Conservation (phyloP, 129 eudicot genomes). For the Ambrosia trifida region DNA sequence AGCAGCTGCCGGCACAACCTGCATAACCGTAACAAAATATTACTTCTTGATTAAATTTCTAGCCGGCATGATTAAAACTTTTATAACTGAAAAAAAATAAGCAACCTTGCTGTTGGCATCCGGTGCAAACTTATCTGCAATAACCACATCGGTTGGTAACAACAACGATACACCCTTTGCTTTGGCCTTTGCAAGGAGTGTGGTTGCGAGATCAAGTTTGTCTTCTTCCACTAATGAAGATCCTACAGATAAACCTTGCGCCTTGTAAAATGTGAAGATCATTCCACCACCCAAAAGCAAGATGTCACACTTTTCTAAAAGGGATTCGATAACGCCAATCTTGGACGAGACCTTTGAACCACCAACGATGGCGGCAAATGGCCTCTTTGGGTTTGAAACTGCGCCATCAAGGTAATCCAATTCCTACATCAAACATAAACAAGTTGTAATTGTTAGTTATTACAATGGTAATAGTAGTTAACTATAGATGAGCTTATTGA, state of each 20-base stretch:
- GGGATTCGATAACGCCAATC: conserved; percentile 79
- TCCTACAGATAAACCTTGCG: conserved; percentile 66
- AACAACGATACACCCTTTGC: conserved; percentile 60
- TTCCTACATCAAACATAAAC: conserved; percentile 46
- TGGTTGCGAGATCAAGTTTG: conserved; percentile 63
- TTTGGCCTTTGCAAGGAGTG: conserved; percentile 60
- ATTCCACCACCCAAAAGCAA: conserved; percentile 66
- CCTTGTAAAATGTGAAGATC: conserved; percentile 73
- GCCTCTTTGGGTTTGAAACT: conserved; percentile 68
- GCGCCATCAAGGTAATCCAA: conserved; percentile 82
- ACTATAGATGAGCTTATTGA: not conserved
- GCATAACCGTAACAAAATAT: not conserved
- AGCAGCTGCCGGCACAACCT: conserved; percentile 61
- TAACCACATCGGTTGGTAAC: conserved; percentile 56
- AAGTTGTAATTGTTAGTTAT: not conserved
- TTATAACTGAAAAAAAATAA: conserved; percentile 6
- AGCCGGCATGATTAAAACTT: not conserved
- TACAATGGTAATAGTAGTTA: not conserved
- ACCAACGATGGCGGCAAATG: conserved; percentile 87
- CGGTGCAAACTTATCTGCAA: conserved; percentile 69
- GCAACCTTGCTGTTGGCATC: conserved; percentile 70
- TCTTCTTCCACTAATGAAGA: conserved; percentile 61
- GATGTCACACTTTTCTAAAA: conserved; percentile 65
- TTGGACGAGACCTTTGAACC: conserved; percentile 82
- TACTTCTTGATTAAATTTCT: not conserved